Base-by-base conservation (phyloP, 345 rosid species). In the Pseudoturritis turrita region DNA sequence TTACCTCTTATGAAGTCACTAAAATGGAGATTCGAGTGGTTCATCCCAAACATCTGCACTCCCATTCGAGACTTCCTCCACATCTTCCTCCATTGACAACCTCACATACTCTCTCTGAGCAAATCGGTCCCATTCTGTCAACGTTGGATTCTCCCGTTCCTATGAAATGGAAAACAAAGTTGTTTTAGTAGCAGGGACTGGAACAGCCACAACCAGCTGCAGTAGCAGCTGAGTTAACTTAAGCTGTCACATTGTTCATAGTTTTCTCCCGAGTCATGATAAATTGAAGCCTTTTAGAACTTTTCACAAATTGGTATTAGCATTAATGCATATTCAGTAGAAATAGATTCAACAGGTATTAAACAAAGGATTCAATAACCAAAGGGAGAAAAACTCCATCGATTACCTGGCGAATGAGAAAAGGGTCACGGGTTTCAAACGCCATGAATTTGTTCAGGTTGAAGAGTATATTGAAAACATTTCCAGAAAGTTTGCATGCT, bases 401-500 rank as follows among this genome's bases (percentile, higher is more conserved):
- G 31, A 52, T 46, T 69, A 90, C 98, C 97, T 86, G 91, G 47
- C 89, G 91, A 79, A 86, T 85, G 36, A 85, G 85, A 66, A 85
- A 86, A 33, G 91, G 93, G 74, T 88, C 96, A 61, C 91, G 93
- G 3, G 89, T 85, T 80, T 92, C 98, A 60, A 87, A 88, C 28
- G 92, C 89, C 84, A 88, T 78, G 73, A 90, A 90, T 73, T 92
- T 92, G 47, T 86, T 82, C 31, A 90, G 91, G 80, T 90, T 92
- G 80, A 90, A 92, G 74, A 92, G 96, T 62, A 90, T 83, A 77
- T 88, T 90, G 78, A 92, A 92, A 41, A 90, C 84, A 71, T 85
- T 82, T 74, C 91, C 96, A 2, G 97, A 87, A 62, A 92, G 96
- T 77, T 87, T 83, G 64, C 81, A 83, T 47, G 73, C 73, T 84